A percentile compares a stretch with the other conserved stretches of the same genome.
Evolutionary conservation across 2,329 filamentous ascomycete species (phyloP).

Genomic region (Sarocladium kiliense): DNA sequence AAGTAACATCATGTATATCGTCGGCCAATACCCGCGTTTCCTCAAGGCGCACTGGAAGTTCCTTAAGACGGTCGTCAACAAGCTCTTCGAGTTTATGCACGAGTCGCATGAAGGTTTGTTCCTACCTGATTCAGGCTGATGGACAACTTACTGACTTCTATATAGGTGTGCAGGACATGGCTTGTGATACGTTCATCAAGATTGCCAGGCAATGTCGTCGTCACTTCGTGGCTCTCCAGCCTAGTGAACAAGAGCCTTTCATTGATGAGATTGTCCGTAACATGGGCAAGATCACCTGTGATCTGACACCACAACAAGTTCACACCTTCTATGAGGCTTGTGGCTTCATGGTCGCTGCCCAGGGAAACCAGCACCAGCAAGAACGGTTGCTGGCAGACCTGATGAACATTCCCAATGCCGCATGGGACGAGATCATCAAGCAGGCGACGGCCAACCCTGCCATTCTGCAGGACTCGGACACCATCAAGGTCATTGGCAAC

Average conservation of each 20-base stretch:
- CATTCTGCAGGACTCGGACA: slow-evolving; percentile 85
- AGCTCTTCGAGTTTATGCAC: slow-evolving; percentile 99
- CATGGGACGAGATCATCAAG: slow-evolving; percentile 93
- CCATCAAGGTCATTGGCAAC: slow-evolving; percentile 97
- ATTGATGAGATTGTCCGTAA: slow-evolving; percentile 98
- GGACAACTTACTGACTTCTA: neutral
- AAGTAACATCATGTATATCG: slow-evolving; percentile 99
- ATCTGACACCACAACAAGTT: slow-evolving; percentile 92
- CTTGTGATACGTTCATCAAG: slow-evolving; percentile 99
- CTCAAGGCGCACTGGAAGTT: slow-evolving; percentile 99
- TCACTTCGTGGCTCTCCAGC: slow-evolving; percentile 94
- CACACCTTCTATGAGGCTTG: slow-evolving; percentile 99
- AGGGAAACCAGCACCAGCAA: slow-evolving; percentile 91
- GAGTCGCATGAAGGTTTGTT: slow-evolving; percentile 88
- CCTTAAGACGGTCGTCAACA: slow-evolving; percentile 98
- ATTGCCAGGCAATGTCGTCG: slow-evolving; percentile 97
- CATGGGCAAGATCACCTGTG: slow-evolving; percentile 91
- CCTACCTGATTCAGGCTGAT: neutral
- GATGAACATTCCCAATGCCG: slow-evolving; percentile 88
- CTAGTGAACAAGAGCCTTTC: slow-evolving; percentile 90
- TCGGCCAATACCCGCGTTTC: slow-evolving; percentile 96
- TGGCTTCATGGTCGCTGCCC: slow-evolving; percentile 97
- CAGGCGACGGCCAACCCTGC: slow-evolving; percentile 79
- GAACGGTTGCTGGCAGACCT: slow-evolving; percentile 86
- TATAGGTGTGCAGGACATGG: slow-evolving; percentile 94